Evolutionary conservation across 2,329 filamentous ascomycete species (phyloP), one percentile per base, ranked within the genome.

Genomic region (Ophiostoma novo-ulmi): DNA sequence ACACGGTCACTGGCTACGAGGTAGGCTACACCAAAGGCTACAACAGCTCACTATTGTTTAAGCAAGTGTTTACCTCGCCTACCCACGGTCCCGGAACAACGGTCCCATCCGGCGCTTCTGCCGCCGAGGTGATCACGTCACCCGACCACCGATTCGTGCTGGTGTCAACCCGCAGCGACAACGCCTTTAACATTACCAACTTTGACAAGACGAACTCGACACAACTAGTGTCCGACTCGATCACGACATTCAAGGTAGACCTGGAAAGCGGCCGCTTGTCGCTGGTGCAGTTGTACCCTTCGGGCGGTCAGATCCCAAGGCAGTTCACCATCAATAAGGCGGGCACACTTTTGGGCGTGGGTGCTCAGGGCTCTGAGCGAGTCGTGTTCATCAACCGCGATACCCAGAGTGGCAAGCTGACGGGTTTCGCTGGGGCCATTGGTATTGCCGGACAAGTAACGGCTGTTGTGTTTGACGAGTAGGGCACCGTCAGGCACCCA

Each of bases 121-220:
- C 84, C 3, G 84, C 85, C 13, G 89, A 91, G 78, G 83, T 89
- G 70, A 72, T 80, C 6, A 74, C 89, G 55, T 87, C 87, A 64
- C 85, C 86, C 67, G 85, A 88, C 75, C 81, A 83, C 72, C 85
- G 83, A 48, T 91, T 88, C 80, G 77, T 93, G 69, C 82, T 91
- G 74, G 84, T 90, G 61, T 90, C 89, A 2, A 91, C 90, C 73
- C 88, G 91, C 73, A 85, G 85, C 76, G 89, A 90, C 76, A 81
- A 80, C 64, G 79, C 83, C 31, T 85, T 89, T 76, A 75, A 75
- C 17, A 81, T 85, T 70, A 79, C 81, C 71, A 82, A 82, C 78
- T 82, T 81, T 74, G 81, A 84, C 75, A 70, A 78, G 71, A 72
- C 75, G 74, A 81, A 84, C 76, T 79, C 74, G 73, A 82, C 81